Conservation (phyloP, 352 stramenopile genomes). For the Phytophthora pluvialis region DNA sequence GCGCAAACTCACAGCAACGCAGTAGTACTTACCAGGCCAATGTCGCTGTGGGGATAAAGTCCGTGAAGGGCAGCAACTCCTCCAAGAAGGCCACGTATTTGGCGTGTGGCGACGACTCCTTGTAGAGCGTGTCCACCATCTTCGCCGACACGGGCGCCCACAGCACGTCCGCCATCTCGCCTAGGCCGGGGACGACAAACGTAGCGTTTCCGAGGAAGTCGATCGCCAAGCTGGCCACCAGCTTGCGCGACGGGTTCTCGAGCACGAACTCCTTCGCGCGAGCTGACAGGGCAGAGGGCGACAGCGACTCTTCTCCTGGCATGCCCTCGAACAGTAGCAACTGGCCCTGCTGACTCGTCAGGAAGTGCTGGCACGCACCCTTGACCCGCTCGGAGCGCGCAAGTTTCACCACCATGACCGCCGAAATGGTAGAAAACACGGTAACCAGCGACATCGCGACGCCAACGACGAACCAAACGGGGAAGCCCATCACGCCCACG, state of each 20-base stretch:
- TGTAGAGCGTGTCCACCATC: constrained; percentile 93
- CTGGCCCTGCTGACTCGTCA: constrained; percentile 62
- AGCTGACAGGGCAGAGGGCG: constrained; percentile 38
- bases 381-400: constrained; percentile 59
- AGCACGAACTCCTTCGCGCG: constrained; percentile 53
- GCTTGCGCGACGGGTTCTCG: constrained; percentile 59
- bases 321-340: constrained; percentile 65
- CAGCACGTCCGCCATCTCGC: constrained; percentile 90
- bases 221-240: constrained; percentile 82
- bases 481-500: constrained; percentile 62
- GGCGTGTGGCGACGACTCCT: constrained; percentile 76
- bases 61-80: constrained; percentile 94
- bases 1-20: neutral
- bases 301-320: constrained; percentile 40
- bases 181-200: constrained; percentile 88
- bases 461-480: constrained; percentile 62
- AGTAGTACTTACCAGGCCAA: constrained; percentile 80
- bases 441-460: constrained; percentile 52
- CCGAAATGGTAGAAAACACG: constrained; percentile 56
- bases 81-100: constrained; percentile 91
- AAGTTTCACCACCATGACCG: constrained; percentile 54
- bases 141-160: constrained; percentile 93
- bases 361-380: constrained; percentile 45
- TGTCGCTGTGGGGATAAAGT: constrained; percentile 94
- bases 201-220: constrained; percentile 90